Evolutionary conservation across 1,284 basidiomycete species (phyloP), one percentile per base, ranked within the genome.

Genomic region (Kalmanozyma brasiliensis): DNA sequence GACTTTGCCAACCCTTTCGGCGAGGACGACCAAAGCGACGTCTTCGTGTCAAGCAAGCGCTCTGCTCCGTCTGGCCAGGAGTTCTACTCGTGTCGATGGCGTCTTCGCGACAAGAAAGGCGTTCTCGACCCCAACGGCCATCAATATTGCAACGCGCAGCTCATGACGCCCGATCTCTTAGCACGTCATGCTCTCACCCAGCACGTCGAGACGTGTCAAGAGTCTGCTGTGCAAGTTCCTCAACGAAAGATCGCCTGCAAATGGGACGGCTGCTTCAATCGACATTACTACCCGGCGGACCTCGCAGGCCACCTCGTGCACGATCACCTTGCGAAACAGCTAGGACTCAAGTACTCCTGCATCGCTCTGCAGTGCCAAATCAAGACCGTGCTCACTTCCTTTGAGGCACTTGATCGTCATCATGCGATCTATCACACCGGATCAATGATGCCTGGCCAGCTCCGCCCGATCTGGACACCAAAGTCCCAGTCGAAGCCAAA

Each of bases 211-310:
- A 14, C 24, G 3, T 22, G 23, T 14, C 10, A 17, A 17, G n/a
- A 32, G 34, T 14, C 23, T 4, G 8, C 16, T 24, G 33, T 26
- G 8, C 22, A 36, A 2, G 5, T 35, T 8, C 16, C 22, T 14
- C 7, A 32, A 7, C 22, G 8, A 19, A 60, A 56, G 35, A 37
- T 46, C 10, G 56, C 57, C 11, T 67, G 64, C 42, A 56, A 52
- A 14, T 68, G 65, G 65, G 51, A 40, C 37, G 36, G 13, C 8
- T 68, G 65, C 42, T 43, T 51, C 40, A 68, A 63, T 17, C 65
- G 65, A 0, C 59, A 55, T 23, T 68, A 59, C 17, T 41, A 55
- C 10, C 20, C 57, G 10, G 17, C 41, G 1, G 60, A 42, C 8
- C 55, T 68, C 23, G 65, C 58, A 2, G 20, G 40, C 19, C 65